Evolutionary conservation across 345 rosid species (phyloP).

Genomic region (Citrus trifoliata): DNA sequence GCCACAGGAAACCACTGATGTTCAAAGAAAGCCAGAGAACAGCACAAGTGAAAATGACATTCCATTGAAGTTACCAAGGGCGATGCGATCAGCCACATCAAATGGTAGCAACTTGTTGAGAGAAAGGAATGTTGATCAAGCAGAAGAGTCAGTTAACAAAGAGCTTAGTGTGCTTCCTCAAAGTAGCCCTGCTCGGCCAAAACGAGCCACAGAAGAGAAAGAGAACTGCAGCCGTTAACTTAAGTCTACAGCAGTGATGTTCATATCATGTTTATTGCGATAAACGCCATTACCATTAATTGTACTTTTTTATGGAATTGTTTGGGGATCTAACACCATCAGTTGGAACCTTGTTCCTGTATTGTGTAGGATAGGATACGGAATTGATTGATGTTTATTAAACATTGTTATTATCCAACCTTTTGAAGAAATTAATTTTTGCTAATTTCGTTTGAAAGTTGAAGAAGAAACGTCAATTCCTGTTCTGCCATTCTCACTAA

Average conservation of each 20-base stretch:
- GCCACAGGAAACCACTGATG: conserved; percentile 27
- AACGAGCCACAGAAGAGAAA: conserved; percentile 64
- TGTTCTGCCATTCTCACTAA: not conserved
- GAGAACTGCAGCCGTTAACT: conserved; percentile 53
- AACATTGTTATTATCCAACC: not conserved
- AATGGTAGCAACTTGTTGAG: conserved; percentile 57
- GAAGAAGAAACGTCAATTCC: not conserved
- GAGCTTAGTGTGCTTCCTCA: conserved; percentile 35
- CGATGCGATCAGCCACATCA: conserved; percentile 64
- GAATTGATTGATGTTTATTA: not conserved
- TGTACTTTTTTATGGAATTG: not conserved
- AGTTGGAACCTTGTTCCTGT: conserved; percentile 15
- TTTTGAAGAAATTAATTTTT: too few relatives aligned
- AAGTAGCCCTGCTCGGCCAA: conserved; percentile 40
- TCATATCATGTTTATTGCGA: not conserved
- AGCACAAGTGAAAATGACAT: conserved; percentile 34
- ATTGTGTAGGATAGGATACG: not conserved
- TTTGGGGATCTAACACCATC: conserved; percentile 5
- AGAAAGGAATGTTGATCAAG: conserved; percentile 72
- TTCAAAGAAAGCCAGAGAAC: conserved; percentile 21
- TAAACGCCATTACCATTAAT: not conserved
- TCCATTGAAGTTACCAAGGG: conserved; percentile 72
- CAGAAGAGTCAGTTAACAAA: conserved; percentile 36
- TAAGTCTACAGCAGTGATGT: not conserved
- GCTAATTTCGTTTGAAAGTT: not conserved